Conservation (phyloP, 345 rosid species). For the Conringia planisiliqua region DNA sequence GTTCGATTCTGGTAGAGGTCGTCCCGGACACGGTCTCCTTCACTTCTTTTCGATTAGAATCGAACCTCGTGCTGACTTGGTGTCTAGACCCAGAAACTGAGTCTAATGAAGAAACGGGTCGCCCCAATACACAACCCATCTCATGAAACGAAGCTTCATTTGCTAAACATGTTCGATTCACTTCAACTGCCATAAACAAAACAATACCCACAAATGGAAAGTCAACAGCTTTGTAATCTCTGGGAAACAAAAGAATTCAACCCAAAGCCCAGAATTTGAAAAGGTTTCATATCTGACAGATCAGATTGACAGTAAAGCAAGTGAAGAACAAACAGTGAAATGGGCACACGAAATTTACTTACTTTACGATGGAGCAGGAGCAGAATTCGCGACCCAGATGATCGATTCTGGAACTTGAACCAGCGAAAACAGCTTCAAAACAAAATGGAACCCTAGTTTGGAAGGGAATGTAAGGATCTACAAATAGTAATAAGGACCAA, state of each 20-base stretch:
- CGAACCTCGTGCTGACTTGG: background rate
- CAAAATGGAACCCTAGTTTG: no score
- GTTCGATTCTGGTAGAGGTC: background rate
- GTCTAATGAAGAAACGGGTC: background rate
- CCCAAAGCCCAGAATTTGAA: background rate
- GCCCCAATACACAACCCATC: constrained; percentile 16
- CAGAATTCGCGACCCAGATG: background rate
- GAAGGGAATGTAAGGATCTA: background rate
- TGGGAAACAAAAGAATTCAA: background rate
- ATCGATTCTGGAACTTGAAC: background rate
- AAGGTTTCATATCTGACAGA: background rate
- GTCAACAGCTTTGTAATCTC: background rate
- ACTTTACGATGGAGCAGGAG: background rate
- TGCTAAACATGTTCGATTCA: background rate
- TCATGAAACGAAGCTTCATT: background rate
- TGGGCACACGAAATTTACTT: background rate
- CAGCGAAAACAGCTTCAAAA: background rate
- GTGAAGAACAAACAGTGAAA: background rate
- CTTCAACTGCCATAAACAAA: background rate
- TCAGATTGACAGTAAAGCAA: background rate
- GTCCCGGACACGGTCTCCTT: background rate
- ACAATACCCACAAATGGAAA: background rate
- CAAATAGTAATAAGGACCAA: background rate
- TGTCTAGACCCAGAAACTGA: constrained; percentile 13
- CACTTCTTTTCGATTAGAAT: background rate